These are phyloP conservation scores for Boletus pseudopeckii DNA, from an alignment of 768 basidiomycete species.

Conservation along the genomic window DNA sequence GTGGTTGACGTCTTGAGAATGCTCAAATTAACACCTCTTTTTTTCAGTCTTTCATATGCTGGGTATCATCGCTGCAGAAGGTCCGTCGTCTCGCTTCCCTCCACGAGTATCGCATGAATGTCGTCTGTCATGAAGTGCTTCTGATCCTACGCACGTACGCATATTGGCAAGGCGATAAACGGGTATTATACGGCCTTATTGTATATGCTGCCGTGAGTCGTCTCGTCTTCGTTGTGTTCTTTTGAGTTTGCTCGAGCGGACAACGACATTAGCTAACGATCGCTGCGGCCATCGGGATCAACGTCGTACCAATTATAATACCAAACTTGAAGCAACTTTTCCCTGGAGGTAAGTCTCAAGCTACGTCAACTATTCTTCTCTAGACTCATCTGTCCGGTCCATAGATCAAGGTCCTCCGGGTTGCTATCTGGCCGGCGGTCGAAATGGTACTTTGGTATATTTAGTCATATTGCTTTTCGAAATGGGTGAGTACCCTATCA, in stretches of 20 bases:
- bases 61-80: conserved; percentile 8
- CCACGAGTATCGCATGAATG: background rate
- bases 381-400: background rate
- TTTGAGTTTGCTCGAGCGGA: background rate
- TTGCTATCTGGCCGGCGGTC: background rate
- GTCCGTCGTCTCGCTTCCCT: background rate
- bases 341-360: background rate
- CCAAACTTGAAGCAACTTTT: background rate
- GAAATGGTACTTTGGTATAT: conserved; percentile 4
- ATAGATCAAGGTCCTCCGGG: background rate
- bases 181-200: conserved; percentile 10
- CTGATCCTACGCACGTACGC: conserved; percentile 19
- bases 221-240: no score
- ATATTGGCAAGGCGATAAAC: conserved; percentile 15
- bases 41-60: conserved; percentile 9
- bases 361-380: no score
- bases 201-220: conserved; percentile 9
- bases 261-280: conserved; percentile 4
- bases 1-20: background rate
- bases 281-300: conserved; percentile 1
- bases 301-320: background rate
- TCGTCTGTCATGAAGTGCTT: conserved; percentile 5
- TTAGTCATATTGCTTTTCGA: conserved; percentile 11
- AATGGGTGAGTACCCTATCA: background rate
- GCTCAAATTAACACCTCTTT: background rate